These are phyloP conservation scores for Globisporangium nagaii DNA, from an alignment of 352 stramenopile species.

Conservation along the genomic window DNA sequence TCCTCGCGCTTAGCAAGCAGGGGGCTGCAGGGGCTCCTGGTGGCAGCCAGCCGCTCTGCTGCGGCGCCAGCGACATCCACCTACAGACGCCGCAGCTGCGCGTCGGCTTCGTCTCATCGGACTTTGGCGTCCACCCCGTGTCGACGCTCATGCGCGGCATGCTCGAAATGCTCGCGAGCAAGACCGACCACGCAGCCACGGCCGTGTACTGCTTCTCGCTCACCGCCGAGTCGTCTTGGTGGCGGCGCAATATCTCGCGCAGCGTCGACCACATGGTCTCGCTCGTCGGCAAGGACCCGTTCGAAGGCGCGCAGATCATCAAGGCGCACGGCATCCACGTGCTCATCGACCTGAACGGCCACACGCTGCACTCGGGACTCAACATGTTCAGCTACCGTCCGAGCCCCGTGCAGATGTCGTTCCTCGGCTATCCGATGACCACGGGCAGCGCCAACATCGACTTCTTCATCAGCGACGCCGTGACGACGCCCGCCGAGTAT, in stretches of 20 bases:
- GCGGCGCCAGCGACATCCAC: slow-evolving; percentile 9
- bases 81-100: slow-evolving; percentile 31
- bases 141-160: slow-evolving; percentile 62
- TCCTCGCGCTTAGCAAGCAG: slow-evolving; percentile 19
- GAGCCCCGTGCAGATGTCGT: slow-evolving; percentile 63
- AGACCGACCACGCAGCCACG: slow-evolving; percentile 20
- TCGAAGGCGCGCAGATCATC: slow-evolving; percentile 44
- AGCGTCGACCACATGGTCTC: slow-evolving; percentile 67
- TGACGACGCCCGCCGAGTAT: slow-evolving; percentile 43
- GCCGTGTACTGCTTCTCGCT: slow-evolving; percentile 72
- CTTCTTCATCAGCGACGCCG: slow-evolving; percentile 56
- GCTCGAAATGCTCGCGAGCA: slow-evolving; percentile 37
- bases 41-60: slow-evolving; percentile 8
- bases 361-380: slow-evolving; percentile 76
- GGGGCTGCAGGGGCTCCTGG: too few relatives aligned
- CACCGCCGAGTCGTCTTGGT: slow-evolving; percentile 57
- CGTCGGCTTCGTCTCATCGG: slow-evolving; percentile 72
- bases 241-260: slow-evolving; percentile 72
- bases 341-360: slow-evolving; percentile 79
- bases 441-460: slow-evolving; percentile 57
- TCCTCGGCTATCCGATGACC: slow-evolving; percentile 75
- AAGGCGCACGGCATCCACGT: slow-evolving; percentile 57
- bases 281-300: slow-evolving; percentile 44
- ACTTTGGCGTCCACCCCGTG: slow-evolving; percentile 82
- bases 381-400: slow-evolving; percentile 55